Base-by-base conservation (phyloP, 2,329 filamentous ascomycete species). In the Fulvia fulva region DNA sequence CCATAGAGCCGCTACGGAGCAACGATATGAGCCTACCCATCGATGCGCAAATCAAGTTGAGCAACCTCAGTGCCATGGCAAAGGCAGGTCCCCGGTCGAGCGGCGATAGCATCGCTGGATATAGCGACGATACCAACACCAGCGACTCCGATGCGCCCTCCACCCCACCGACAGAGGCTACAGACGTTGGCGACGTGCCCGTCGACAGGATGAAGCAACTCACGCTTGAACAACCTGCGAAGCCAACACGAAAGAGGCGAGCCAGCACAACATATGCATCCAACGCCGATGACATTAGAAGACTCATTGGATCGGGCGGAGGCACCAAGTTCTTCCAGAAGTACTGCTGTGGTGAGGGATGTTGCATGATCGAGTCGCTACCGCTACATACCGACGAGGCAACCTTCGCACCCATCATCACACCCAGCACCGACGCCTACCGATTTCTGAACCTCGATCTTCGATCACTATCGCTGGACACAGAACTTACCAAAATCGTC, bases 381-480 rank as follows among this genome's bases (percentile, higher is more conserved):
- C 77, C 77, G 41, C 72, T 78, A 6, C 73, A 80, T 58, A 77
- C 75, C 4, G 70, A 76, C 7, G 71, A 76, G 43, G 73, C 78
- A 44, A 69, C 73, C 51, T 76, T 74, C 47, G 70, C 70, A 5
- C 79, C 82, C 2, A 77, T 87, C 53, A 73, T 76, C 34, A 72
- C 79, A 2, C 92, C 93, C 1, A 86, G 94, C 73, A 97, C 96
- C 68, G 83, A 87, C 59, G 94, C 94, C 16, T 99, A 89, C 77
- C 82, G 84, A 56, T 90, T 87, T 60, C 81, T 99, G 51, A 81
- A 86, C 53, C 81, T 97, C 65, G 89, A 87, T 67, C 81, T 97
- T 60, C 85, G 86, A 57, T 82, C 86, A 30, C 84, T 97, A 54
- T 88, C 87, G 5, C 75, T 86, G 59, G 81, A 86, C 61, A 90